phyloP scores from a whole-genome alignment of 2,329 filamentous ascomycete genomes.

The Aspergillus pseudotamarii region DNA sequence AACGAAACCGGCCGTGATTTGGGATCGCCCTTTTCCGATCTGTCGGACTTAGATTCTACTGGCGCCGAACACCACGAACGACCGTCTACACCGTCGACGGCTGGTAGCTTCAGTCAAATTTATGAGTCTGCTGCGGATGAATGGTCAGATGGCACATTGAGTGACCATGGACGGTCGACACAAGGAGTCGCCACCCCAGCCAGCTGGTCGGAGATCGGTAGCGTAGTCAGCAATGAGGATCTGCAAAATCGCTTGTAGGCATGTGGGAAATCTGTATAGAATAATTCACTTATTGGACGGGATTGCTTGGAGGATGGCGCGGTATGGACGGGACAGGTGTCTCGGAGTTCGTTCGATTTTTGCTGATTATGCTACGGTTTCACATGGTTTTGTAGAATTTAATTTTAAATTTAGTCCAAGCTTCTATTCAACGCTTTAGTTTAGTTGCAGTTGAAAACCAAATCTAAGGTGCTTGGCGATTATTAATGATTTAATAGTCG shows the following conservation, averaged over 20 bases:
- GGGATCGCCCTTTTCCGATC: conserved; percentile 26
- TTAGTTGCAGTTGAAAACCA: not conserved
- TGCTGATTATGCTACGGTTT: not conserved
- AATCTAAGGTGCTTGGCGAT: not conserved
- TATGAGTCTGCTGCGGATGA: conserved; percentile 32
- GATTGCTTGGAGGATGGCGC: conserved; percentile 2
- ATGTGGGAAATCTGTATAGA: conserved; percentile 5
- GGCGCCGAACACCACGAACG: conserved; percentile 24
- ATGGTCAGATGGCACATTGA: conserved; percentile 43
- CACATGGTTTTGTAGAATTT: conserved; percentile 4
- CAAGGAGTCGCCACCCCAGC: conserved; percentile 41
- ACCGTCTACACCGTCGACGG: conserved; percentile 40
- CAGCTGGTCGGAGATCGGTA: conserved; percentile 50
- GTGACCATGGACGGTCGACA: conserved; percentile 38
- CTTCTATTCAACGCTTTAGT: not conserved
- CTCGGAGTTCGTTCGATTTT: conserved; percentile 3
- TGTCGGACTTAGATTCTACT: conserved; percentile 17
- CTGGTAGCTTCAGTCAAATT: conserved; percentile 43
- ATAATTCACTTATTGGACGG: not conserved
- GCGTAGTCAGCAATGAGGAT: conserved; percentile 47
- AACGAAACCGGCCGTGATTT: conserved; percentile 23
- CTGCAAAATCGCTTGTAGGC: conserved; percentile 26
- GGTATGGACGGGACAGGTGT: not conserved
- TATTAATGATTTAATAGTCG: not conserved
- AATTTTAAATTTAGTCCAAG: not conserved